phyloP scores from a whole-genome alignment of 345 rosid genomes.

The Camelina hispida region DNA sequence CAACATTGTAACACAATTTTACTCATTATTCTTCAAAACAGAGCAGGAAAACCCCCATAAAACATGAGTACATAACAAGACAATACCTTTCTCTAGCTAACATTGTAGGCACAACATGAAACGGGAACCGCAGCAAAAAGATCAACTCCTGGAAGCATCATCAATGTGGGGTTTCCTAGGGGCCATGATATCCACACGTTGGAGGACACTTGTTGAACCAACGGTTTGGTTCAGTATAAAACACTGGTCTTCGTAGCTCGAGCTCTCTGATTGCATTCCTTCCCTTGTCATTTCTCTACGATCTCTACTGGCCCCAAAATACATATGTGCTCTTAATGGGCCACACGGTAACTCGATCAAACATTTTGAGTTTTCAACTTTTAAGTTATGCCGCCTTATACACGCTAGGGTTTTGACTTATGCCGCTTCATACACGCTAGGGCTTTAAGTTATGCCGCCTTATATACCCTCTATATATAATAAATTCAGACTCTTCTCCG shows the following conservation, averaged over 20 bases:
- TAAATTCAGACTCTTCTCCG: neutral
- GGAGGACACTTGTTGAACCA: neutral
- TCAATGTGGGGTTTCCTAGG: neutral
- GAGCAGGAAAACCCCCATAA: neutral
- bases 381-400: neutral
- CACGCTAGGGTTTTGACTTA: slow-evolving; percentile 20
- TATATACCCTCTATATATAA: too few relatives aligned
- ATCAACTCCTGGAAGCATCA: neutral
- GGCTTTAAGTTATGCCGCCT: slow-evolving; percentile 7
- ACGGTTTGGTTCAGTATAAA: neutral
- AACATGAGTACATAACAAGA: neutral
- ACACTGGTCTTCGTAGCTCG: neutral
- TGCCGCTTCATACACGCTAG: neutral
- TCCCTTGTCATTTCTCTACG: neutral
- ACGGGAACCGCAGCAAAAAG: neutral
- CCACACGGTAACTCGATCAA: neutral
- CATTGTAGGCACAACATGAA: neutral
- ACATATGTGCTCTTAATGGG: neutral
- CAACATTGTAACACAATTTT: neutral
- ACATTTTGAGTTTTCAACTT: too few relatives aligned
- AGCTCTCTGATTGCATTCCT: neutral
- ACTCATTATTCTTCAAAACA: neutral
- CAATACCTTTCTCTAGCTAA: neutral
- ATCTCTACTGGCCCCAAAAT: neutral
- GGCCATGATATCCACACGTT: neutral